These are phyloP conservation scores for Cudoniella acicularis DNA, from an alignment of 495 filamentous ascomycete genomes.

Conservation along the genomic window DNA sequence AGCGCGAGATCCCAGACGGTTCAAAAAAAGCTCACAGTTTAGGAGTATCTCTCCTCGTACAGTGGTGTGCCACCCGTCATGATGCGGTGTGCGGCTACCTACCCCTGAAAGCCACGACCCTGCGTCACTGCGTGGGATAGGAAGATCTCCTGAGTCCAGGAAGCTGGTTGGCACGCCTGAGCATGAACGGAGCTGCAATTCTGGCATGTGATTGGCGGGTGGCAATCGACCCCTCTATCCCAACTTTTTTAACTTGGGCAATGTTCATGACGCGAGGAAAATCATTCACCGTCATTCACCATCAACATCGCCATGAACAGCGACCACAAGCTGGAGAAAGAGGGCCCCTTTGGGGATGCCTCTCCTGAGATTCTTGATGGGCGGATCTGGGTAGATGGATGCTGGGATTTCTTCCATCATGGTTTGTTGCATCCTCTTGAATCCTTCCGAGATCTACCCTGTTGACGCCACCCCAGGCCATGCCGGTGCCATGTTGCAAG, in stretches of 20 bases:
- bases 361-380: constrained; percentile 52
- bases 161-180: too few relatives aligned
- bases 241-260: not conserved
- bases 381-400: constrained; percentile 95
- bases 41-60: too few relatives aligned
- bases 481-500: constrained; percentile 94
- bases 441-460: not conserved
- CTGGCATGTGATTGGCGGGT: not conserved
- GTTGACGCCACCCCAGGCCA: constrained; percentile 56
- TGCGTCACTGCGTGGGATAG: not conserved
- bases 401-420: constrained; percentile 98
- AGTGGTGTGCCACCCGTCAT: not conserved
- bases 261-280: not conserved
- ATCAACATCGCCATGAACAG: not conserved
- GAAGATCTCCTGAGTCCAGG: not conserved
- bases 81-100: not conserved
- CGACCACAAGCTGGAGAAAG: not conserved
- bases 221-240: not conserved
- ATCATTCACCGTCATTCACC: not conserved
- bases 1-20: too few relatives aligned
- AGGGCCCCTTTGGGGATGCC: constrained; percentile 19
- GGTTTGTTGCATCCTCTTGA: constrained; percentile 48
- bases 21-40: too few relatives aligned
- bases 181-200: not conserved
- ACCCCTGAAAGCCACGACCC: not conserved